These are phyloP conservation scores for Benincasa hispida DNA, from an alignment of 306 rosid species.

Conservation along the genomic window DNA sequence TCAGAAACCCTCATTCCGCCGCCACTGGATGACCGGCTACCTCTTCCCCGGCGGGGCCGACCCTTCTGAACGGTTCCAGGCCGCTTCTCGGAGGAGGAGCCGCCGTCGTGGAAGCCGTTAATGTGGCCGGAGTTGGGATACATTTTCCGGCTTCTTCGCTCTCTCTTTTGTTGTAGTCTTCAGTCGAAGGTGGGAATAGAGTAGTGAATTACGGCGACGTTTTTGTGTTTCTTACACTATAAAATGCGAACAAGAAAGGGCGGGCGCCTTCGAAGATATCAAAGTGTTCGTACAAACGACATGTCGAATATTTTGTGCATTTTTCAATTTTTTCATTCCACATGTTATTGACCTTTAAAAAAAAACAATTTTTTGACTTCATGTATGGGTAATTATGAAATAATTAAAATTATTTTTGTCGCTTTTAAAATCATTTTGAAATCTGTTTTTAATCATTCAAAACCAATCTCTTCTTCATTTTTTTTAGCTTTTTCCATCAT, in stretches of 20 bases:
- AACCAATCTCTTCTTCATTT: no score
- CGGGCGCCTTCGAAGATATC: background rate
- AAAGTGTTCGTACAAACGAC: background rate
- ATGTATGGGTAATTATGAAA: no score
- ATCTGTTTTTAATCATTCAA: no score
- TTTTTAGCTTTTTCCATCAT: no score
- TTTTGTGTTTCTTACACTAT: background rate
- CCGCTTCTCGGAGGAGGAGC: slow-evolving; percentile 14
- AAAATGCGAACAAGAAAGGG: background rate
- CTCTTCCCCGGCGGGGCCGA: slow-evolving; percentile 53
- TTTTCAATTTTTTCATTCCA: no score
- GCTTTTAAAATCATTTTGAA: no score
- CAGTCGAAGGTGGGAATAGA: background rate
- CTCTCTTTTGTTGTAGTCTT: background rate
- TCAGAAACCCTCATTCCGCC: slow-evolving; percentile 61
- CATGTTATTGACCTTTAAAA: no score
- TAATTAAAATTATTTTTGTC: no score
- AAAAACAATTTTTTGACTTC: no score
- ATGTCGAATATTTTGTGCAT: background rate
- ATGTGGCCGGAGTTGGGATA: slow-evolving; percentile 22
- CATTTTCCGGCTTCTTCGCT: slow-evolving; percentile 12
- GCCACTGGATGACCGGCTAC: slow-evolving; percentile 19
- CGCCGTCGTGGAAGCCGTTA: slow-evolving; percentile 26
- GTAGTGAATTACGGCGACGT: background rate
- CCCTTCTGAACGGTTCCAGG: slow-evolving; percentile 23